Evolutionary conservation across 352 stramenopile genomes (phyloP).

Genomic region (Phytophthora nicotianae): DNA sequence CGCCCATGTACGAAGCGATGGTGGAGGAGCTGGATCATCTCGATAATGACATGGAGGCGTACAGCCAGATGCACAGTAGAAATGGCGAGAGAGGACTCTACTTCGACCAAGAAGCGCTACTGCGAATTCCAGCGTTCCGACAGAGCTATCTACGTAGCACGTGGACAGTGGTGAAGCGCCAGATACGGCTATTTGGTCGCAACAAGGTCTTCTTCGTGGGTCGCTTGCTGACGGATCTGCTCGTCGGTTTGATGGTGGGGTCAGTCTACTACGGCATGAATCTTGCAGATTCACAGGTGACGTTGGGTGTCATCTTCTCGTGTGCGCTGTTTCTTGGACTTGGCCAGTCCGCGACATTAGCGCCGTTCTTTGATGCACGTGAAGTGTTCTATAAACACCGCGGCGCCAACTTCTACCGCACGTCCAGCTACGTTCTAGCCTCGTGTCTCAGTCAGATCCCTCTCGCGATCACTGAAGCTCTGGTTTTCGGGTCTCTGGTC

Average conservation of each 20-base stretch:
- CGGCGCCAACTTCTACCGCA: constrained; percentile 82
- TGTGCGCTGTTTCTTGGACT: constrained; percentile 78
- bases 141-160: constrained; percentile 41
- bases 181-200: constrained; percentile 43
- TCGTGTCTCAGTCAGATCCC: constrained; percentile 39
- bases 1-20: constrained; percentile 46
- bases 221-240: constrained; percentile 37
- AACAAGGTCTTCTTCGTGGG: constrained; percentile 45
- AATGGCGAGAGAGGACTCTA: constrained; percentile 34
- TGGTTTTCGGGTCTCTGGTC: constrained; percentile 79
- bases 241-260: constrained; percentile 49
- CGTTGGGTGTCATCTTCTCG: constrained; percentile 76
- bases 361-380: constrained; percentile 62
- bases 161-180: constrained; percentile 42
- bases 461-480: constrained; percentile 56
- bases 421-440: constrained; percentile 77
- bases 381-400: constrained; percentile 86
- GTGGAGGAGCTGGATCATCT: constrained; percentile 38
- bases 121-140: constrained; percentile 44
- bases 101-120: constrained; percentile 43
- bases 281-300: constrained; percentile 40
- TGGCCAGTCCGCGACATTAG: constrained; percentile 67
- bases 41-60: constrained; percentile 32
- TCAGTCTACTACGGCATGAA: constrained; percentile 49
- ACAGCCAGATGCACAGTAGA: constrained; percentile 22